Percentiles rank a stretch among this genome's conserved stretches.
Conservation (phyloP, 768 basidiomycete species). For the Suillus bovinus region DNA sequence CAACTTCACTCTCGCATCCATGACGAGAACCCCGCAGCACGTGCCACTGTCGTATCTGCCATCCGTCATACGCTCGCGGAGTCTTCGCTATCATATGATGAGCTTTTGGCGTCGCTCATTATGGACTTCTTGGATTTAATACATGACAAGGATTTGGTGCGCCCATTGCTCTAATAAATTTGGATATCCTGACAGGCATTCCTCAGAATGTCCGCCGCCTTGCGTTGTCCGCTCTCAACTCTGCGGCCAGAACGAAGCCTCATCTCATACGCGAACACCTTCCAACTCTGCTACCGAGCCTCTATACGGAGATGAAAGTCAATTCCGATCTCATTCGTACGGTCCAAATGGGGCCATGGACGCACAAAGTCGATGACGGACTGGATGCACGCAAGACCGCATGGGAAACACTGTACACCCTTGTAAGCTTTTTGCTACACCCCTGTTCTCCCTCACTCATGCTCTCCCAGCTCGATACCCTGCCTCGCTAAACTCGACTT, state of each 20-base stretch:
- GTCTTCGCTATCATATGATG: slow-evolving; percentile 82
- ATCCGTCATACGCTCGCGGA: slow-evolving; percentile 92
- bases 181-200: slow-evolving; percentile 2
- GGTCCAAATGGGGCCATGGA: slow-evolving; percentile 98
- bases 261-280: slow-evolving; percentile 89
- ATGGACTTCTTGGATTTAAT: slow-evolving; percentile 91
- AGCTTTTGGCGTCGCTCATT: slow-evolving; percentile 82
- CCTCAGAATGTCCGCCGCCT: slow-evolving; percentile 84
- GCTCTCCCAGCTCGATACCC: slow-evolving; percentile 75
- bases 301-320: slow-evolving; percentile 85
- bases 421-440: slow-evolving; percentile 55
- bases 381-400: slow-evolving; percentile 95
- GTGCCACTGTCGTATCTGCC: slow-evolving; percentile 90
- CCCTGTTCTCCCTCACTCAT: background rate
- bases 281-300: slow-evolving; percentile 65
- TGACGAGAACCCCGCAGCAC: slow-evolving; percentile 66
- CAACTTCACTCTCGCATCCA: slow-evolving; percentile 84
- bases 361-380: slow-evolving; percentile 95
- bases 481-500: slow-evolving; percentile 87
- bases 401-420: slow-evolving; percentile 94
- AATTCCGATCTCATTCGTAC: slow-evolving; percentile 81
- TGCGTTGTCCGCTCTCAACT: slow-evolving; percentile 88
- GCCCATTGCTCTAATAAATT: slow-evolving; percentile 22
- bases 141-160: slow-evolving; percentile 81
- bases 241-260: slow-evolving; percentile 93